Base-by-base conservation (phyloP, 305 asterid species). In the Solanum hybrid region DNA sequence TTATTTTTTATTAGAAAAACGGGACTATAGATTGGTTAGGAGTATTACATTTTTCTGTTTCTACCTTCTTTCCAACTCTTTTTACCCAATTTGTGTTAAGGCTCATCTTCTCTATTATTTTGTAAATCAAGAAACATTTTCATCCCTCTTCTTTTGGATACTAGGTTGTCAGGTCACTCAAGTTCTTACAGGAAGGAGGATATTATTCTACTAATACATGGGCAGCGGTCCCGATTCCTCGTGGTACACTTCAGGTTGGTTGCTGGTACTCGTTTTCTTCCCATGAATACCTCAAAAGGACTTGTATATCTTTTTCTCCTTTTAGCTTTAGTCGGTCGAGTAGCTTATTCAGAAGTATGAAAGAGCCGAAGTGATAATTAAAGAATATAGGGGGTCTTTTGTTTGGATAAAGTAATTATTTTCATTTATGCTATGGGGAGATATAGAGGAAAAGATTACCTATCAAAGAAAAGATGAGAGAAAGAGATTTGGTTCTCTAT, bases 241-340 rank as follows among this genome's bases (percentile, higher is more conserved):
- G 99, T 90, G 99, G 99, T 93, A 98, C 99, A 90, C 98, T 98
- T 91, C 99, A 98, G 99, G 99, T 98, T 93, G 90, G 99, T 94
- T 89, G 22, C 45, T 77, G 64, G 60, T 45, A 78, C 90, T 89
- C 76, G 22, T 87, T 22, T 80, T 87, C 88, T 82, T 90, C 84
- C 89, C 88, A 32, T 51, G 87, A 51, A 84, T 84, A 37, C 87
- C 73, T 84, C 73, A 51, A 51, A 82, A 29, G 22, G 87, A 84
- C 42, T 51, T 84, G 19, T 11, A 84, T 84, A 84, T 51, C 40
- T 51, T 71, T 69, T 71, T 26, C 32, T 71, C 32, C 34, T 71
- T 71, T 24, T 69, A 69, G 32, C 76, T 69, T 69, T 24, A 69
- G 76, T 69, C 7, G 32, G 7, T 69, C 76, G 15, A 69, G 76